Conservation (phyloP, 2,329 filamentous ascomycete species). For the Fusarium sp. region DNA sequence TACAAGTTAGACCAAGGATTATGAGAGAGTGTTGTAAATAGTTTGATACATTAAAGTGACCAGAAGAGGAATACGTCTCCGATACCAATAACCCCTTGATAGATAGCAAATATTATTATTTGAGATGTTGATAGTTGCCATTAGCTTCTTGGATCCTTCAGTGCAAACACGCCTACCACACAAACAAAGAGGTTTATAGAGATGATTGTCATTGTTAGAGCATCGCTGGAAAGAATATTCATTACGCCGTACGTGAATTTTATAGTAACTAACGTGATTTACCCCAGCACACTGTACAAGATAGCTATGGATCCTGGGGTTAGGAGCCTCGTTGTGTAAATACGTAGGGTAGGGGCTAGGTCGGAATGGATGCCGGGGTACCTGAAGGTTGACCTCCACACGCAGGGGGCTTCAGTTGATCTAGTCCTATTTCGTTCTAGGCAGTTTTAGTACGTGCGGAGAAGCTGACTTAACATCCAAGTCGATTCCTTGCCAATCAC, state of each 20-base stretch:
- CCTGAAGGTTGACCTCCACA: too few relatives aligned
- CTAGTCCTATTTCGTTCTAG: neutral
- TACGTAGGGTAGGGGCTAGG: neutral
- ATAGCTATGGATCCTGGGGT: neutral
- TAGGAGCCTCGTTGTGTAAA: neutral
- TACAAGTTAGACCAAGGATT: too few relatives aligned
- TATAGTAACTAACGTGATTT: neutral
- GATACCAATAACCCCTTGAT: too few relatives aligned
- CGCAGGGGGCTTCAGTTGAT: neutral
- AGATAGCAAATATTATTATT: too few relatives aligned
- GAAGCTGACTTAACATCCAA: neutral
- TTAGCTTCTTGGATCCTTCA: neutral
- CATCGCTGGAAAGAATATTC: neutral
- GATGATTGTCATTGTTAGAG: neutral
- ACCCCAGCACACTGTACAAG: neutral
- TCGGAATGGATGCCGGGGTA: too few relatives aligned
- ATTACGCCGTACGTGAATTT: neutral
- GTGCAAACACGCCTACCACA: neutral
- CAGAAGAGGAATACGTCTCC: too few relatives aligned
- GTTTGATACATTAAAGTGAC: neutral
- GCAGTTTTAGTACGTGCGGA: neutral
- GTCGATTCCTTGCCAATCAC: neutral
- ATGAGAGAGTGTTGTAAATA: neutral
- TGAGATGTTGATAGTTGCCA: too few relatives aligned
- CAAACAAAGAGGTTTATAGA: neutral